Evolutionary conservation across 1,284 basidiomycete species (phyloP), one percentile per base, ranked within the genome.

Genomic region (Boletus albobrunnescens): DNA sequence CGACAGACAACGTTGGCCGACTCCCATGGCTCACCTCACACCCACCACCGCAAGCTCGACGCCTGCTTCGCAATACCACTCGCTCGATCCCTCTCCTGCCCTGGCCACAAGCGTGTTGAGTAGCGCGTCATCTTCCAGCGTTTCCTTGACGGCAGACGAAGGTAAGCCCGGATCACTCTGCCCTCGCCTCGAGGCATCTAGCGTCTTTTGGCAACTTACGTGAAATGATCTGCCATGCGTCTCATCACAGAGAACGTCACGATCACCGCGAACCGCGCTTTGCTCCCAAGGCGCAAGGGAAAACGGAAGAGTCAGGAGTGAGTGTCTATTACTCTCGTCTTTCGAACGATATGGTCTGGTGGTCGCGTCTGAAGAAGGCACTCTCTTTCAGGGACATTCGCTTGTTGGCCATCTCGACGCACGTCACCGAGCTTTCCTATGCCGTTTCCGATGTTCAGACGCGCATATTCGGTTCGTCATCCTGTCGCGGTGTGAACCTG

Each of bases 391-490:
- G 84, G 47, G 83, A 89, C 61, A 71, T 91, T 36, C 83, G 79
- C 42, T 63, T 87, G 36, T 70, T 91, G 30, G 85, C 87, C 30
- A 73, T 87, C 56, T 88, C 86, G n/a, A 85, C 86, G 1, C 83
- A 84, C 59, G 87, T 91, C 59, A 90, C 87, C 12, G 87, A 91
- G 63, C 75, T 90, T 35, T 85, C 84, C 5, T 91, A 87, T 62
- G 79, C 77, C 56, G 83, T 91, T 53, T 88, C 87, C 23, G 88
- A 91, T 65, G 87, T 91, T 32, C 87, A 91, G 66, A 88, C 88
- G 47, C 83, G 87, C 60, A 89, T 91, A 63, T 91, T 91, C 59
- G 88, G 88, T 89, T 63, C 44, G 52, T 53, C 19, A 9, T 37
- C 36, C 38, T 41, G 48, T 48, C 37, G 33, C 6, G 26, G 36